Conservation (phyloP, 164 flowering plant genomes). For the Tinospora cordifolia region DNA sequence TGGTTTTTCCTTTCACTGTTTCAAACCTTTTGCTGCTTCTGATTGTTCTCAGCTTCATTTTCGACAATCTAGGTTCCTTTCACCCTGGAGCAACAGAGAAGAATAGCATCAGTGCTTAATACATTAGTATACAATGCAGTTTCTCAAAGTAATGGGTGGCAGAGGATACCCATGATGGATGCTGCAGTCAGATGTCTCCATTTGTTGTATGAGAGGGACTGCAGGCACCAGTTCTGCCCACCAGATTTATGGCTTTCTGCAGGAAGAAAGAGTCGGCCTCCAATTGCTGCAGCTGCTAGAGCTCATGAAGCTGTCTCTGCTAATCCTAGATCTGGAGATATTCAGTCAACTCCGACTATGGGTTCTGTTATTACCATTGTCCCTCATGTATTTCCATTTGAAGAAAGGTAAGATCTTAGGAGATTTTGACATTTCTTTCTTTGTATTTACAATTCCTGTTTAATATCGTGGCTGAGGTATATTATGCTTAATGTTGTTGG, state of each 20-base stretch:
- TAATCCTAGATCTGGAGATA: constrained; percentile 38
- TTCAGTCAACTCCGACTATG: constrained; percentile 29
- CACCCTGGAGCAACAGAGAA: constrained; percentile 71
- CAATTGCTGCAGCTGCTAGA: constrained; percentile 86
- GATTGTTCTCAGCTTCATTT: constrained; percentile 10
- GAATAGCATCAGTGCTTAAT: constrained; percentile 70
- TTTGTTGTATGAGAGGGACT: constrained; percentile 90
- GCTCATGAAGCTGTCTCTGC: constrained; percentile 61
- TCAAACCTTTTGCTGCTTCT: background rate
- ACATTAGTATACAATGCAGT: constrained; percentile 83
- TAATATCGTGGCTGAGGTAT: background rate
- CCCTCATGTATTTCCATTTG: constrained; percentile 94
- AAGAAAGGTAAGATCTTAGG: constrained; percentile 56
- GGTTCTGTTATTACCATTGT: constrained; percentile 66
- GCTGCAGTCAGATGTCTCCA: constrained; percentile 83
- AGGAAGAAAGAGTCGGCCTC: constrained; percentile 63
- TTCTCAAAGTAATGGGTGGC: constrained; percentile 32
- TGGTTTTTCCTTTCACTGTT: background rate
- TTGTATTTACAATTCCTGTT: background rate
- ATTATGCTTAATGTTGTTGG: no score
- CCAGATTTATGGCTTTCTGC: constrained; percentile 86
- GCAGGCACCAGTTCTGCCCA: constrained; percentile 88
- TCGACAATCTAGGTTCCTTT: constrained; percentile 66
- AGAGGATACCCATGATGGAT: constrained; percentile 57
- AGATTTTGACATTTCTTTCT: constrained; percentile 3